Conservation (phyloP, 2,329 filamentous ascomycete genomes). For the Neonectria faginata region DNA sequence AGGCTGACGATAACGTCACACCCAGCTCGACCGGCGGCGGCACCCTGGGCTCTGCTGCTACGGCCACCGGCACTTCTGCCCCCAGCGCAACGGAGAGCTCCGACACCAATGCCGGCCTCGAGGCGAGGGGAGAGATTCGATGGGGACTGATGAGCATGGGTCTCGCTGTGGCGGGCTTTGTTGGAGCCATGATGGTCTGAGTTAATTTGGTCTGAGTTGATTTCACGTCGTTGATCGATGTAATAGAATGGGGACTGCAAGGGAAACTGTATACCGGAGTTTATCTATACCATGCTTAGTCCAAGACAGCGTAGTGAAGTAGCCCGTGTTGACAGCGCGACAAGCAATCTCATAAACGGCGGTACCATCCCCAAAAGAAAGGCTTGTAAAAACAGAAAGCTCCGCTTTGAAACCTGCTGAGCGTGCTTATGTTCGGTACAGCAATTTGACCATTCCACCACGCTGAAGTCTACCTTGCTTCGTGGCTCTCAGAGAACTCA, state of each 20-base stretch:
- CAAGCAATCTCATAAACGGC: neutral
- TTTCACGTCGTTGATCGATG: neutral
- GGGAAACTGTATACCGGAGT: neutral
- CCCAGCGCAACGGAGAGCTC: constrained; percentile 30
- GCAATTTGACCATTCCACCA: neutral
- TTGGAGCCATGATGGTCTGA: constrained; percentile 40
- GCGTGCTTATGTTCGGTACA: neutral
- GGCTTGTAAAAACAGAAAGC: neutral
- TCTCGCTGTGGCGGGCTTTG: constrained; percentile 37
- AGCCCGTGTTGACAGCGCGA: neutral
- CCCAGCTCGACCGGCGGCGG: constrained; percentile 40
- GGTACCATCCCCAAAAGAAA: neutral
- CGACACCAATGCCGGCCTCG: constrained; percentile 35
- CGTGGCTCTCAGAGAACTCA: too few species aligned
- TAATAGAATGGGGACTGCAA: neutral
- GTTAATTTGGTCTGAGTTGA: constrained; percentile 15
- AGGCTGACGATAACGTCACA: constrained; percentile 31
- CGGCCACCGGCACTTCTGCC: constrained; percentile 19
- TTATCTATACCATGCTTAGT: neutral
- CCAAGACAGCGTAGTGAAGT: neutral
- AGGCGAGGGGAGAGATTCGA: constrained; percentile 38
- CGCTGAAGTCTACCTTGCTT: too few species aligned
- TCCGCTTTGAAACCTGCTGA: neutral
- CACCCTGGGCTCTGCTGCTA: constrained; percentile 31
- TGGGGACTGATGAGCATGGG: constrained; percentile 42